Evolutionary conservation across 768 basidiomycete genomes (phyloP), one percentile per base, ranked within the genome.

Genomic region (Gloeopeniophorella convolvens): DNA sequence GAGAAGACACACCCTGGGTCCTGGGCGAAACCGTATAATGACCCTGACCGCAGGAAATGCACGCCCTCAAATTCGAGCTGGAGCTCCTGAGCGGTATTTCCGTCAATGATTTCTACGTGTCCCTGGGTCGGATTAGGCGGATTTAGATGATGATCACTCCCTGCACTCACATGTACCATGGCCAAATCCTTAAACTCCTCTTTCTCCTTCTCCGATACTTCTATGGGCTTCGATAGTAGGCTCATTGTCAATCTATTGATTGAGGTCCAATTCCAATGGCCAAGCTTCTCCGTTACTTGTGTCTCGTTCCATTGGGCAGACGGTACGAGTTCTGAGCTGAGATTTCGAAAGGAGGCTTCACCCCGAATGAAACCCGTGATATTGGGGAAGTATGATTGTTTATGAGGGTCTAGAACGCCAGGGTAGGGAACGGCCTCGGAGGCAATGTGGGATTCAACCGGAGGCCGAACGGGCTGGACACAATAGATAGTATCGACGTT

Each of bases 321-420:
- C 2, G 47, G 46, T 70, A 85, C 8, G 1, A 54, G 30, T 26
- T 54, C 35, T 3, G 52, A 54, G 35, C 34, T 54, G 35, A 89
- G 77, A 61, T 90, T 91, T 60, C 79, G 72, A 59, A 78, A 78
- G 32, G 69, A 68, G 12, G 79, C 65, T 36, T 77, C 68, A 3
- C 85, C 86, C 46, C 80, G 81, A 50, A 87, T 74, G 62, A 86
- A 89, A 6, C 89, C 89, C 13, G 89, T 89, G 36, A 85, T 73
- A 61, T 92, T 92, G 4, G 71, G 64, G 57, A 82, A 86, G 62
- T 88, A 90, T 1, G 87, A 83, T 18, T 68, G 70, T 30, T 59
- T 48, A 16, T 59, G 52, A 4, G 77, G 72, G 54, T 80, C 72
- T 4, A 83, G 63, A 31, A 60, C 59, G 4, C 62, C 65, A 5